A percentile compares a stretch with the other conserved stretches of the same genome.
These are phyloP conservation scores for Tuber umbilicatum DNA, from an alignment of 495 filamentous ascomycete species.

Conservation along the genomic window DNA sequence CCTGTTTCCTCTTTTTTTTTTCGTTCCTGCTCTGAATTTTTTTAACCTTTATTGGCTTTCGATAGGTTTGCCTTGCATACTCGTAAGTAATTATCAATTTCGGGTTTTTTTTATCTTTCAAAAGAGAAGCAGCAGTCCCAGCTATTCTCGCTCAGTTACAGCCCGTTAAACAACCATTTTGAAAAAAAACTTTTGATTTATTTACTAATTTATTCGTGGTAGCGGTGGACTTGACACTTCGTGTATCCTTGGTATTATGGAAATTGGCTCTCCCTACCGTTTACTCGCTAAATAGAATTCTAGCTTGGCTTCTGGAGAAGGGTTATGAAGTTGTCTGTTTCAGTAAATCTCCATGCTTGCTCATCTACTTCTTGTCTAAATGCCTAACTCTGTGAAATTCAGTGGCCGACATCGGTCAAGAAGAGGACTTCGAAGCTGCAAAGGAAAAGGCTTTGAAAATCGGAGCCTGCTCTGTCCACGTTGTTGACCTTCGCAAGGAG, in stretches of 20 bases:
- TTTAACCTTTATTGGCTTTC: constrained; percentile 6
- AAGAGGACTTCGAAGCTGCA: constrained; percentile 61
- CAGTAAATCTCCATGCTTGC: constrained; percentile 44
- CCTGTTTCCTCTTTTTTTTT: neutral
- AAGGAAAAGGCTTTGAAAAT: constrained; percentile 62
- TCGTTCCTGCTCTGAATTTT: neutral
- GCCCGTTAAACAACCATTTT: constrained; percentile 5
- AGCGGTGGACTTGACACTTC: constrained; percentile 61
- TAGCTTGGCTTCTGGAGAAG: constrained; percentile 61
- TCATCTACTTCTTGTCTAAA: neutral
- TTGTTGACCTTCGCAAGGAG: constrained; percentile 63
- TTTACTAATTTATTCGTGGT: constrained; percentile 8
- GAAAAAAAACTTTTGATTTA: neutral
- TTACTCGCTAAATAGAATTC: constrained; percentile 40
- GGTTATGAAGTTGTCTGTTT: constrained; percentile 63
- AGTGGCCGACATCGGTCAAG: constrained; percentile 61
- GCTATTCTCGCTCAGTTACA: constrained; percentile 13
- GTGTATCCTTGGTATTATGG: constrained; percentile 49
- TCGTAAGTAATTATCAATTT: constrained; percentile 38
- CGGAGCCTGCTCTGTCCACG: constrained; percentile 58
- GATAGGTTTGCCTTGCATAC: constrained; percentile 47
- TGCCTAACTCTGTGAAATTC: constrained; percentile 41
- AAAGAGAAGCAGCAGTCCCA: neutral
- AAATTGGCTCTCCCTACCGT: constrained; percentile 9
- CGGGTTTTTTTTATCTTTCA: neutral